Base-by-base conservation (phyloP, 2,329 filamentous ascomycete species). In the Sporothrix mexicana region DNA sequence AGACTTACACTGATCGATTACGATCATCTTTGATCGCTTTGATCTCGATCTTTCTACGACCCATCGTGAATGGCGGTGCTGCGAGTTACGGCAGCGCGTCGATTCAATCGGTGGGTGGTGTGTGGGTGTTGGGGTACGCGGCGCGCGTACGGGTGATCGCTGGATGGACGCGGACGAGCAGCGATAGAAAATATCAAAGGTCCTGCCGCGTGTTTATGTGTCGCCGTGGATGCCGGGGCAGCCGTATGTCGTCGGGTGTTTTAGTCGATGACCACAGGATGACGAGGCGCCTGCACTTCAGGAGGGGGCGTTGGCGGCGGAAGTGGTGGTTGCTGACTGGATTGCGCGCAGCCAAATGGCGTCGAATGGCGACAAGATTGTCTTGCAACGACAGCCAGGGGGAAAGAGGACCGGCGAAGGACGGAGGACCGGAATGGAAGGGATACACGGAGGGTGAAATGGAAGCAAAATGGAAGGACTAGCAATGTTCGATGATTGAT, bases 21-120 rank as follows among this genome's bases (percentile, higher is more conserved):
- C 95, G 91, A 84, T 98, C 95, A 90, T 98, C 95, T 84, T 97
- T 98, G 88, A 98, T 98, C 78, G 95, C 94, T 85, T 98, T 98
- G 87, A 99, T 98, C 86, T 98, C 96, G 81, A 99, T 99, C 90
- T 99, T 99, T 88, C 96, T 91, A 83, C 96, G 92, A 82, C 96
- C 96, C 96, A 99, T 99, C 71, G 81, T 84, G 82, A 23, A 51
- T 17, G 68, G 41, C 51, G 20, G 43, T 43, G 45, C 41, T 67
- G 51, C 70, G 61, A 59, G 59, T n/a, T 59, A 61, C 36, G 70
- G 70, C 61, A 57, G 70, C 70, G 49, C 55, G 61, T 67, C 51
- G 12, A 45, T 41, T 49, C 64, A 41, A n/a, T 49, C 62, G 61
- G 47, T 41, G 13, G 53, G 45, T 13, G 15, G 8, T 43, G 10